Base-by-base conservation (phyloP, 2,329 filamentous ascomycete species). In the Pyrenophora seminiperda region DNA sequence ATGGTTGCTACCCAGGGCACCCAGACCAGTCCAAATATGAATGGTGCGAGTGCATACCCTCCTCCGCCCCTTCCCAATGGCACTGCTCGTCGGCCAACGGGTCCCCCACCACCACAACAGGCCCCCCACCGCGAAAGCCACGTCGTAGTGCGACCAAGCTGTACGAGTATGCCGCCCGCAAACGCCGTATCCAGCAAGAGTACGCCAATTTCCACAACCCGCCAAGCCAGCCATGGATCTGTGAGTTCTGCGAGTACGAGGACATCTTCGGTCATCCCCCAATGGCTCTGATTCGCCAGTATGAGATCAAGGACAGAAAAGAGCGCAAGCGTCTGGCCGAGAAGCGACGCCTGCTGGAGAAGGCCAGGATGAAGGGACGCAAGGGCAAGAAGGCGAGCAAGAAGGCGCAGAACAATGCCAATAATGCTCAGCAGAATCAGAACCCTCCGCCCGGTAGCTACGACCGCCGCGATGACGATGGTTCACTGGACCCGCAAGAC, bases 171-270 rank as follows among this genome's bases (percentile, higher is more conserved):
- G 90, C 91, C 50, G 92, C 91, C 19, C 85, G 85, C 18, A 85
- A 91, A 58, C 88, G 94, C 5, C 87, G 88, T 51, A 83, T 89
- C 38, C 82, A 90, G 65, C 89, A 94, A 53, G 83, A 89, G 63
- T 87, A 89, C 58, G 82, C 84, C 48, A 95, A 94, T 71, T 84
- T 84, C 54, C 85, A 89, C 63, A 86, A 89, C 64, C 88, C 89
- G 1, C 88, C 89, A 0, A 88, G 90, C 58, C 90, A 96, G 54
- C 83, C 91, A 41, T 97, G 92, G 90, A 91, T 97, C 38, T 99
- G 94, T 75, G 90, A 97, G 67, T 97, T 97, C 71, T 99, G 94
- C 77, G 94, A 99, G 73, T 99, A 97, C 69, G 93, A 97, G 74
- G 85, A 85, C 43, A 97, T 99, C 41, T 97, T 96, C 70, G 93